phyloP scores from a whole-genome alignment of 768 basidiomycete genomes.

The Podaxis sp. region DNA sequence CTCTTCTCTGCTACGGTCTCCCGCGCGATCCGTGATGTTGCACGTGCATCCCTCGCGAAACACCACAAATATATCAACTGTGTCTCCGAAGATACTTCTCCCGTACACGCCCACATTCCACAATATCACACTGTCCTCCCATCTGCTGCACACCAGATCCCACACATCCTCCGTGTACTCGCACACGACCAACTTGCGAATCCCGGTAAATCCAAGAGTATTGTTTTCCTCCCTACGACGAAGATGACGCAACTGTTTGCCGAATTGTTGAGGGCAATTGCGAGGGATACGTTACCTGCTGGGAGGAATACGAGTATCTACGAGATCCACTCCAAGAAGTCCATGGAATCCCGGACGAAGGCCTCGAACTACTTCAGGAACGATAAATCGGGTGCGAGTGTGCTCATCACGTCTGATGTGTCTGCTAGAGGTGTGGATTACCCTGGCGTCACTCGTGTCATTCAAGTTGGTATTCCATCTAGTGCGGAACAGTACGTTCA shows the following conservation, averaged over 20 bases:
- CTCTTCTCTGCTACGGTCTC: constrained; percentile 90
- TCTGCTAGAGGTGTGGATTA: constrained; percentile 90
- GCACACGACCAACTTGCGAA: constrained; percentile 84
- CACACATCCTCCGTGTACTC: constrained; percentile 76
- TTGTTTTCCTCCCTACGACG: constrained; percentile 85
- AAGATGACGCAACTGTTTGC: constrained; percentile 80
- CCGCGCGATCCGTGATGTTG: constrained; percentile 66
- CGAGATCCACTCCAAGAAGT: constrained; percentile 81
- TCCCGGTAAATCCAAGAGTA: constrained; percentile 64
- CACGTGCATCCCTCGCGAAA: constrained; percentile 52
- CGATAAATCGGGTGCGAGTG: constrained; percentile 47
- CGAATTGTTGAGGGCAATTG: constrained; percentile 54
- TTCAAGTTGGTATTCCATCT: constrained; percentile 84
- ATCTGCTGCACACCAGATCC: constrained; percentile 63
- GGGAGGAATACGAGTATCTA: constrained; percentile 53
- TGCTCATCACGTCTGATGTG: constrained; percentile 85
- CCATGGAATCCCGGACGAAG: constrained; percentile 53
- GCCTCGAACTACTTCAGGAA: constrained; percentile 62
- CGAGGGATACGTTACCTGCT: constrained; percentile 44
- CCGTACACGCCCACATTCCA: constrained; percentile 71
- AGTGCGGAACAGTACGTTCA: constrained; percentile 76
- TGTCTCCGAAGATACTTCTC: constrained; percentile 55
- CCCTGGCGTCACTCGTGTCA: constrained; percentile 82
- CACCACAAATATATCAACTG: constrained; percentile 76
- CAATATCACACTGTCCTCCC: constrained; percentile 83